Percentiles rank a stretch among this genome's conserved stretches.
Evolutionary conservation across 805 yeast species (phyloP).

Genomic region (Torulaspora franciscae): DNA sequence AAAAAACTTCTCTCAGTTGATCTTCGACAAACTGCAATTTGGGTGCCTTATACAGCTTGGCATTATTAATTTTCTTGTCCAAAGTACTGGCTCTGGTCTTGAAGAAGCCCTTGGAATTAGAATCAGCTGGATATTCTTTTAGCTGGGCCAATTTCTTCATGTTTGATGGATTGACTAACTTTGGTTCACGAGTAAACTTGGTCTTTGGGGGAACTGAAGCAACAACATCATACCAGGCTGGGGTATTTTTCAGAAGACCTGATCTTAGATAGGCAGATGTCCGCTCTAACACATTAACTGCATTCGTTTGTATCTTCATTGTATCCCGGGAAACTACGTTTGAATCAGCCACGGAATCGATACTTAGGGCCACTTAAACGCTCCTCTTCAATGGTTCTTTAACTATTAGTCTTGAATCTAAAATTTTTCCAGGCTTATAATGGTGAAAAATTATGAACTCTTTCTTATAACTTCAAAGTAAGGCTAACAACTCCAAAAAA

Average conservation of each 20-base stretch:
- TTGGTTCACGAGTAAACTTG: constrained; percentile 41
- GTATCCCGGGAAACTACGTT: background rate
- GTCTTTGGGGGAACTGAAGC: constrained; percentile 75
- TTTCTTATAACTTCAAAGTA: too few relatives aligned
- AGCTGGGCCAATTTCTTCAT: constrained; percentile 17
- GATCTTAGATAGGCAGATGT: constrained; percentile 71
- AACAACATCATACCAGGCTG: constrained; percentile 87
- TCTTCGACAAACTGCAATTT: constrained; percentile 50
- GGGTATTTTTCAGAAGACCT: constrained; percentile 65
- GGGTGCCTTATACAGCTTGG: constrained; percentile 27
- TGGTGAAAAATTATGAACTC: too few relatives aligned
- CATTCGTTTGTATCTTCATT: constrained; percentile 73
- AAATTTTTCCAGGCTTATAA: too few relatives aligned
- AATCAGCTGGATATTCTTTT: constrained; percentile 14
- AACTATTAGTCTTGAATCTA: too few relatives aligned
- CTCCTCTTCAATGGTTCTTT: background rate
- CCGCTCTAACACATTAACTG: constrained; percentile 71
- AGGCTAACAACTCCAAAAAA: too few relatives aligned
- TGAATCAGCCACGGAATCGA: background rate
- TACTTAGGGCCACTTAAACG: background rate
- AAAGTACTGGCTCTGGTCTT: constrained; percentile 32
- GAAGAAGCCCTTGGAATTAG: constrained; percentile 26
- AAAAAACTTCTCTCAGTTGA: constrained; percentile 73
- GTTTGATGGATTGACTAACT: constrained; percentile 25
- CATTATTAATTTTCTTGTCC: constrained; percentile 21